phyloP scores from a whole-genome alignment of 148 eudicot species.

The Rhododendron molle region DNA sequence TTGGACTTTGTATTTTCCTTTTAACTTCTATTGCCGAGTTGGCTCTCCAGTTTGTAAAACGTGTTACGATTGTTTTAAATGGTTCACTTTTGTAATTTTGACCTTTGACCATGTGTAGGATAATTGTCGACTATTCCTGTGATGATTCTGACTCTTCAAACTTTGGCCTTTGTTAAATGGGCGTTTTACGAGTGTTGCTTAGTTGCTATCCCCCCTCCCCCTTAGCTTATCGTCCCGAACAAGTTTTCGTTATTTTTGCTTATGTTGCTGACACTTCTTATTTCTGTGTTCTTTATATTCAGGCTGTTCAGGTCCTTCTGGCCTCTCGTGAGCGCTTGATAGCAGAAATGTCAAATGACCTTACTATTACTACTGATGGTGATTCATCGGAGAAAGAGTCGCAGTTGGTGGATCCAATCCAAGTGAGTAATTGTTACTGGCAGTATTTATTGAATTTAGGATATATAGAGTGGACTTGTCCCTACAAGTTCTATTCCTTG shows the following conservation, averaged over 20 bases:
- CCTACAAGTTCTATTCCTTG: background rate
- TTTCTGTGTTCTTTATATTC: slow-evolving; percentile 1
- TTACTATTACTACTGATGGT: slow-evolving; percentile 16
- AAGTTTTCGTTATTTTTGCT: background rate
- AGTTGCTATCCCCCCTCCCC: background rate
- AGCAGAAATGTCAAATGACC: slow-evolving; percentile 31
- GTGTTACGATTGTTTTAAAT: background rate
- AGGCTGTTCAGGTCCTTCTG: slow-evolving; percentile 88
- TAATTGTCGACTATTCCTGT: background rate
- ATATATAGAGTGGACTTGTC: background rate
- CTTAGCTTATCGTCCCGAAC: background rate
- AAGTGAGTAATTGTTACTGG: slow-evolving; percentile 47
- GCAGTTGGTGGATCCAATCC: slow-evolving; percentile 64
- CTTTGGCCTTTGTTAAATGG: background rate
- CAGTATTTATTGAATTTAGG: background rate
- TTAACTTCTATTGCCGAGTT: background rate
- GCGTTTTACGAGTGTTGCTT: background rate
- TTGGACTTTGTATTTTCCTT: background rate
- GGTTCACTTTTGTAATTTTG: background rate
- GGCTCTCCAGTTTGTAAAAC: background rate
- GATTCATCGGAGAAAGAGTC: slow-evolving; percentile 19
- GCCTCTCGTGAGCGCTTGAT: slow-evolving; percentile 55
- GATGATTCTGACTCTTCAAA: background rate
- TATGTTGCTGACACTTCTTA: background rate
- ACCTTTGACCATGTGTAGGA: background rate